Conservation (phyloP, 1,284 basidiomycete genomes). For the Takashimella tepidaria region DNA sequence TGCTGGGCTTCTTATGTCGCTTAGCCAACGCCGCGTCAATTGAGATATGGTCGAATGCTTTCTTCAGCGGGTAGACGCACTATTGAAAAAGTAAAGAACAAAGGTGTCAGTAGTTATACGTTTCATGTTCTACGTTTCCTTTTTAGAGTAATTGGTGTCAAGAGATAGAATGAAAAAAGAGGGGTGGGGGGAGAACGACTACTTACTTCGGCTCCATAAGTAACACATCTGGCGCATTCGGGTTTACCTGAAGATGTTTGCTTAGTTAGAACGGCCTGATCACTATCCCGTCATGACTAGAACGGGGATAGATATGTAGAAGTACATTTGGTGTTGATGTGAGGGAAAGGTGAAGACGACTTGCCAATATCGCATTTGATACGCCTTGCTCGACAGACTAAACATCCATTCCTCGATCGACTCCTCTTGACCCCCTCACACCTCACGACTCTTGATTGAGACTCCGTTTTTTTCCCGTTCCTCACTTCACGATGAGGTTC, state of each 20-base stretch:
- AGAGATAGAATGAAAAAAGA: background rate
- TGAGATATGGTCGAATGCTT: constrained; percentile 26
- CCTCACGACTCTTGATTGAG: no score
- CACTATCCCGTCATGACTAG: no score
- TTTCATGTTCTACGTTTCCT: constrained; percentile 8
- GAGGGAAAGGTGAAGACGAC: constrained; percentile 1
- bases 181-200: background rate
- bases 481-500: no score
- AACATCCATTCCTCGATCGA: constrained; percentile 29
- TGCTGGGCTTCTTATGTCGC: constrained; percentile 22
- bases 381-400: constrained; percentile 35
- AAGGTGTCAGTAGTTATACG: constrained; percentile 20
- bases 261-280: background rate
- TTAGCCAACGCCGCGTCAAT: constrained; percentile 22
- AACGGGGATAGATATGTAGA: background rate
- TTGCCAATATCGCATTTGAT: constrained; percentile 37
- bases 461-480: no score
- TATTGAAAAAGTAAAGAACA: no score
- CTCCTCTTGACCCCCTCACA: no score
- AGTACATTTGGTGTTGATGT: background rate
- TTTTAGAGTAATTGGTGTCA: background rate
- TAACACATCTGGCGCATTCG: constrained; percentile 22
- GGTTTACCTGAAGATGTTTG: constrained; percentile 13
- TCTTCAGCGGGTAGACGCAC: constrained; percentile 37
- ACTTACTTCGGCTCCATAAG: constrained; percentile 28